Base-by-base conservation (phyloP, 1,284 basidiomycete species). In the Cryptococcus sp. region DNA sequence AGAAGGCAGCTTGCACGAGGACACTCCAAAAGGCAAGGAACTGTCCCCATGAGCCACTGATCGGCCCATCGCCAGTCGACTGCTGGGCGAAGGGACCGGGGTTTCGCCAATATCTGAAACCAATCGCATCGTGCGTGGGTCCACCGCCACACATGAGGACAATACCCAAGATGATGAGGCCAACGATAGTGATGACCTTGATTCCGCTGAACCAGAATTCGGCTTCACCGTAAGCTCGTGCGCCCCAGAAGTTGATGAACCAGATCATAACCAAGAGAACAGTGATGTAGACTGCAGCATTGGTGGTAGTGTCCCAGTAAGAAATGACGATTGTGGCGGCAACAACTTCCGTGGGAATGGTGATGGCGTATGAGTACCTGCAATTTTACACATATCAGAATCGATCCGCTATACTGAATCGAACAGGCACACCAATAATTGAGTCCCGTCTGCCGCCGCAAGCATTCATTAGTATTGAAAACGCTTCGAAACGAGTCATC, bases 1-100 rank as follows among this genome's bases (percentile, higher is more conserved):
- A 90, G 82, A 91, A 93, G 2, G 87, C 88, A 13, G 90, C 89
- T 72, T 90, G 88, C 22, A 90, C 84, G 50, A 91, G 76, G 23
- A 87, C 86, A 53, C 59, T 82, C 54, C 89, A 78, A 67, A 91
- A 84, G 17, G 82, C 88, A 23, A 90, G 81, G 81, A 88, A 91
- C 22, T 84, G 81, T 66, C 87, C 87, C 70, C 71, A 74, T 35
- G 39, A 16, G 8, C 75, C 74, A 1, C 45, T 46, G 39, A 76
- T 65, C 15, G 58, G 53, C 7, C 47, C 64, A 19, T 66, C 64
- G 4, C 64, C 69, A 7, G 66, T 61, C 15, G 65, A 55, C 22
- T 61, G 59, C 22, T 61, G 49, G 53, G 64, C 65, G 60, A 73
- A 72, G 2, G 71, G 63, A 19, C 88, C 88, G 5, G 87, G 87